These are phyloP conservation scores for Cylindrotheca fusiformis DNA, from an alignment of 108 stramenopile genomes.

Conservation along the genomic window DNA sequence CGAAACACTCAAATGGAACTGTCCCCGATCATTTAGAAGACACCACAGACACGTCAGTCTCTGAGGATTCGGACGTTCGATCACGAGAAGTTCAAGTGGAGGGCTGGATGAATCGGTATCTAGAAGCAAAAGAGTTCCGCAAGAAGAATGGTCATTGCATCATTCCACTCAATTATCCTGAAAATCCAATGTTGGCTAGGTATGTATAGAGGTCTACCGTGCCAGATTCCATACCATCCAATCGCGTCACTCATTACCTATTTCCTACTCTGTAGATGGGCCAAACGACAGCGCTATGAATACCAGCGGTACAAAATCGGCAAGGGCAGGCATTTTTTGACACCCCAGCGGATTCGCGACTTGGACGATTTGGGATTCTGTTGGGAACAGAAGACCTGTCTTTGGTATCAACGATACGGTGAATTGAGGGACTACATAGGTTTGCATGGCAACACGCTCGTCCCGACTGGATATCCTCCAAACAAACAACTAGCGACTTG, in stretches of 20 bases:
- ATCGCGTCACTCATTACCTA: background rate
- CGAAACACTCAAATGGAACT: background rate
- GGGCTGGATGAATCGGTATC: constrained; percentile 33
- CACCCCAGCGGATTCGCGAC: constrained; percentile 1
- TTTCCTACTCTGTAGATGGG: constrained; percentile 10
- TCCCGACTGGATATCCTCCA: constrained; percentile 23
- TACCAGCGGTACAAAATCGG: constrained; percentile 1
- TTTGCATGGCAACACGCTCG: constrained; percentile 23
- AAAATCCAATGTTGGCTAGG: constrained; percentile 15
- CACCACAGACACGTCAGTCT: background rate
- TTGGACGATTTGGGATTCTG: constrained; percentile 19
- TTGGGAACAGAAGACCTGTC: constrained; percentile 21
- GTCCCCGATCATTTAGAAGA: background rate
- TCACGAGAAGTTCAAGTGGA: constrained; percentile 8
- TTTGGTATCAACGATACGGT: constrained; percentile 27
- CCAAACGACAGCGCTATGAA: constrained; percentile 20
- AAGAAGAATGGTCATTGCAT: constrained; percentile 30
- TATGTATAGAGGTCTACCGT: constrained; percentile 32
- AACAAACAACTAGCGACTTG: constrained; percentile 37
- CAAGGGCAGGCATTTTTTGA: constrained; percentile 12
- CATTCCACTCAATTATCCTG: constrained; percentile 24
- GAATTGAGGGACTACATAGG: constrained; percentile 16
- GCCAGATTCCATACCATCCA: too few relatives aligned
- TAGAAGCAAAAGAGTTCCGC: constrained; percentile 33
- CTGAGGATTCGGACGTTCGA: background rate